Percentiles rank a stretch among this genome's conserved stretches.
phyloP scores from a whole-genome alignment of 2,329 filamentous ascomycete species.

The Cercospora canescens region DNA sequence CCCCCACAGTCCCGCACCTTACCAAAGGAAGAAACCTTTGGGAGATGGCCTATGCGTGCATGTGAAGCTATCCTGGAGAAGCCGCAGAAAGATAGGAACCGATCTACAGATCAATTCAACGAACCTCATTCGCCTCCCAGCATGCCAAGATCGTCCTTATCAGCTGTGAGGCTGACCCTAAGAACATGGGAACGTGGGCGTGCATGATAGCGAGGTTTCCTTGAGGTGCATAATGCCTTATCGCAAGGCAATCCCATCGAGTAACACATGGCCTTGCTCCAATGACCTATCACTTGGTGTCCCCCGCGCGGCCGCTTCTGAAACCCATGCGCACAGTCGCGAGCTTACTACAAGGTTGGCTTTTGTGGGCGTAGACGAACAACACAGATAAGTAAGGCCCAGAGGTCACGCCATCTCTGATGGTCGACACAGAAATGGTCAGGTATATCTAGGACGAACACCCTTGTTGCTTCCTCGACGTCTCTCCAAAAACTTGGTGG shows the following conservation, averaged over 20 bases:
- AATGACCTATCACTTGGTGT: neutral
- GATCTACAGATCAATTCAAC: neutral
- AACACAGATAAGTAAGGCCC: neutral
- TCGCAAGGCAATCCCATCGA: conserved; percentile 12
- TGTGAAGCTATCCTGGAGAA: neutral
- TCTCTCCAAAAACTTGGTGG: neutral
- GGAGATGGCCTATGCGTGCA: neutral
- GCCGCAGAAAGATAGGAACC: neutral
- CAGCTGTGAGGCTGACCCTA: neutral
- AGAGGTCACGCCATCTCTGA: neutral
- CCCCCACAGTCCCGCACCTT: neutral
- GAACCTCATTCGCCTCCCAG: neutral
- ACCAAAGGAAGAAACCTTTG: neutral
- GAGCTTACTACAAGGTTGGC: neutral
- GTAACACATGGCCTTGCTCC: neutral
- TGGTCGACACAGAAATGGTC: neutral
- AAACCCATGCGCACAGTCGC: neutral
- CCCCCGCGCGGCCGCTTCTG: neutral
- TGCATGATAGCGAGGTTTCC: conserved; percentile 1
- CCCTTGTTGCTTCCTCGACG: neutral
- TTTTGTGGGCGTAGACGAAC: neutral
- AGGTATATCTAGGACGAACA: neutral
- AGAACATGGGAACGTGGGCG: neutral
- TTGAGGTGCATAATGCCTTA: neutral
- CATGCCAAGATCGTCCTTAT: conserved; percentile 10